Percentiles rank a stretch among this genome's conserved stretches.
These are phyloP conservation scores for Capronia americana DNA, from an alignment of 2,329 filamentous ascomycete genomes.

Conservation along the genomic window DNA sequence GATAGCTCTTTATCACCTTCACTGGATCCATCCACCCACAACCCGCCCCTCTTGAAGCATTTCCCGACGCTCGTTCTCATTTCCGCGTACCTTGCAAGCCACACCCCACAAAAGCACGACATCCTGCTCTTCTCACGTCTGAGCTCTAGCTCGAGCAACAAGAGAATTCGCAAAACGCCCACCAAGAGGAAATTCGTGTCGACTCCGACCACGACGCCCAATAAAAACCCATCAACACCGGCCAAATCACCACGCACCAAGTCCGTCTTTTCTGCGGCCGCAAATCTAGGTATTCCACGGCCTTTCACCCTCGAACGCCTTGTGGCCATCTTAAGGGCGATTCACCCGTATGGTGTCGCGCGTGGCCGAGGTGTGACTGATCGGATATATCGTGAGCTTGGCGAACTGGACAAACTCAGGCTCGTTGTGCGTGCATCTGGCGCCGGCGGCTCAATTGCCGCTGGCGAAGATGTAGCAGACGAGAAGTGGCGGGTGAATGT, in stretches of 20 bases:
- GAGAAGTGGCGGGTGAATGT: constrained; percentile 59
- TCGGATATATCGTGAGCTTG: constrained; percentile 53
- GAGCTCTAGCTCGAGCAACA: constrained; percentile 51
- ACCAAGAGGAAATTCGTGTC: constrained; percentile 36
- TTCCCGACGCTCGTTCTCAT: constrained; percentile 56
- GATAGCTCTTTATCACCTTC: neutral
- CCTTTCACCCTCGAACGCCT: constrained; percentile 55
- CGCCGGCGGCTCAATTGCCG: constrained; percentile 38
- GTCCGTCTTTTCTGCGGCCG: constrained; percentile 25
- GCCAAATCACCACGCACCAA: constrained; percentile 42
- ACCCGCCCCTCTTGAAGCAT: constrained; percentile 48
- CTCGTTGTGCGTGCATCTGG: constrained; percentile 52
- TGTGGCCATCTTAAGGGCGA: constrained; percentile 56
- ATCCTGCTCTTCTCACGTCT: constrained; percentile 59
- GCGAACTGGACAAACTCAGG: constrained; percentile 54
- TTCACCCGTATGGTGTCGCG: constrained; percentile 52
- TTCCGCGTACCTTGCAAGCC: constrained; percentile 55
- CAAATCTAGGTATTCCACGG: constrained; percentile 23
- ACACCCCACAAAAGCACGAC: constrained; percentile 55
- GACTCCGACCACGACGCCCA: constrained; percentile 19
- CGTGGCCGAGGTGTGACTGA: constrained; percentile 49
- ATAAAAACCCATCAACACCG: constrained; percentile 37
- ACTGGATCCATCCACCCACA: neutral
- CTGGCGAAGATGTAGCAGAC: constrained; percentile 47
- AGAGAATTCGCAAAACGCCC: constrained; percentile 49